These are phyloP conservation scores for Saraca asoca DNA, from an alignment of 331 rosid species.

Conservation along the genomic window DNA sequence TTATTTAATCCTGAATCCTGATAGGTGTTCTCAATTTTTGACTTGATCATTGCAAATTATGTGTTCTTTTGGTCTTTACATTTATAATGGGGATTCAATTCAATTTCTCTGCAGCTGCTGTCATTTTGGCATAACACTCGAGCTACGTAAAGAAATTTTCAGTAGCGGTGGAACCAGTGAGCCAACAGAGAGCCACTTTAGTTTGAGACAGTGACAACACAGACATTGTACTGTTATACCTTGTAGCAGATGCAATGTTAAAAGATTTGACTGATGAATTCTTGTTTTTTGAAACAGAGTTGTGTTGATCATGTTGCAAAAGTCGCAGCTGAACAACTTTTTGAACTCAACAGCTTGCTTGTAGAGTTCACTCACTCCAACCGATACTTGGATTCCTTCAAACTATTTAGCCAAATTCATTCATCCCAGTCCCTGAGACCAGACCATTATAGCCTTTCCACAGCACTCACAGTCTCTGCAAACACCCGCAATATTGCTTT, in stretches of 20 bases:
- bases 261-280: constrained; percentile 33
- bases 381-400: constrained; percentile 47
- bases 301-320: constrained; percentile 18
- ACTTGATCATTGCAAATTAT: too few relatives aligned
- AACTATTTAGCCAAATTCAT: constrained; percentile 52
- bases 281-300: constrained; percentile 11
- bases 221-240: neutral
- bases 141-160: neutral
- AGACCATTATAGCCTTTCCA: constrained; percentile 72
- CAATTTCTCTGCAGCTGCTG: too few relatives aligned
- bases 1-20: too few relatives aligned
- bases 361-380: constrained; percentile 50
- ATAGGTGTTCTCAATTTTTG: too few relatives aligned
- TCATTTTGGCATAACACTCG: neutral
- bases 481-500: constrained; percentile 30
- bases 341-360: constrained; percentile 56
- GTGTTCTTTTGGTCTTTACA: too few relatives aligned
- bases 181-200: neutral
- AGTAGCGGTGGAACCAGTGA: too few relatives aligned
- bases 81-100: too few relatives aligned
- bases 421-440: constrained; percentile 47
- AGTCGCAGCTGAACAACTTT: constrained; percentile 31
- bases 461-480: constrained; percentile 58
- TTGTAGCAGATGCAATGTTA: neutral
- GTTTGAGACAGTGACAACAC: too few relatives aligned